These are phyloP conservation scores for Heimioporus sp. DNA, from an alignment of 768 basidiomycete species.

Conservation along the genomic window DNA sequence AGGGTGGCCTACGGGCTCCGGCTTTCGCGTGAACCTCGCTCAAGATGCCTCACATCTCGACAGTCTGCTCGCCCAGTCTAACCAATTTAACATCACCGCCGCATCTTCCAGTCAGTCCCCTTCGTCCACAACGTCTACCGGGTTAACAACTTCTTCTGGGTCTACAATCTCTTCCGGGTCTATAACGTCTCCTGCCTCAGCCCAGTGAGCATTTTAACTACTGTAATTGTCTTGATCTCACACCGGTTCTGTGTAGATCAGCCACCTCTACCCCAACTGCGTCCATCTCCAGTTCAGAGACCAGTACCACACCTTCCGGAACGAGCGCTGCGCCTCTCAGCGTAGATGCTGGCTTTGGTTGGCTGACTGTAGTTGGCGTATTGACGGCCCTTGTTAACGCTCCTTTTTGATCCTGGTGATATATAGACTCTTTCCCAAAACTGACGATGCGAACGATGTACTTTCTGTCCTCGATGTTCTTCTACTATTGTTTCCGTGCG, in stretches of 20 bases:
- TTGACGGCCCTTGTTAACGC: constrained; percentile 33
- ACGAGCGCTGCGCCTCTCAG: constrained; percentile 31
- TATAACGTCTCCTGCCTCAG: constrained; percentile 7
- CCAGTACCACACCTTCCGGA: constrained; percentile 26
- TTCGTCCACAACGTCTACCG: not conserved
- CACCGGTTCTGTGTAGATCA: constrained; percentile 8
- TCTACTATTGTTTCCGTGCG: not conserved
- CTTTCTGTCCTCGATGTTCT: not conserved
- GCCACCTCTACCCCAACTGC: not conserved
- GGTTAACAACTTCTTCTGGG: too few relatives aligned
- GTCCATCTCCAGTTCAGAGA: constrained; percentile 24
- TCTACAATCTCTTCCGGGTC: too few relatives aligned
- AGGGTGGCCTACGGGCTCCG: constrained; percentile 62
- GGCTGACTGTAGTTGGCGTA: constrained; percentile 35
- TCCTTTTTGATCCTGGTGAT: constrained; percentile 14
- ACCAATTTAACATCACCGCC: constrained; percentile 50
- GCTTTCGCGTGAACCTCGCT: constrained; percentile 75
- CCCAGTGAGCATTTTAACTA: constrained; percentile 12
- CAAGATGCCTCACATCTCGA: constrained; percentile 42
- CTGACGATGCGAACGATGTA: not conserved
- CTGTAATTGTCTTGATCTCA: not conserved
- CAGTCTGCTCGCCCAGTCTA: constrained; percentile 71
- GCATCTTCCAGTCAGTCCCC: constrained; percentile 17
- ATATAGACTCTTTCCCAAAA: constrained; percentile 16
- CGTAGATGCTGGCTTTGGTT: constrained; percentile 28